These are phyloP conservation scores for Marchantia polymorpha DNA, from an alignment of 225 moss, liverwort and hornwort species.

Conservation along the genomic window DNA sequence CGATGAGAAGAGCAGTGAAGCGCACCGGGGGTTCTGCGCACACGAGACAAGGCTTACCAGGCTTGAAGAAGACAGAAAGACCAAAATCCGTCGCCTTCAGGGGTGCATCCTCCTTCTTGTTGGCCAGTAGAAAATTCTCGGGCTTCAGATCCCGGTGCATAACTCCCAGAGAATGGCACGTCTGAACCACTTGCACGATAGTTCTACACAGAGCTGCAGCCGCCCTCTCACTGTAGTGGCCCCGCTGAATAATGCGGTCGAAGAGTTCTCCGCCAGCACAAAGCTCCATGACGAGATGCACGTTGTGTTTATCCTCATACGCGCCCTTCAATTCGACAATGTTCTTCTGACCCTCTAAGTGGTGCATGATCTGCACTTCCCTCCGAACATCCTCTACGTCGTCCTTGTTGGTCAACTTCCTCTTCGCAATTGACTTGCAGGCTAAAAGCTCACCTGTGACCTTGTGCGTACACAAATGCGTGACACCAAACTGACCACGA, in stretches of 20 bases:
- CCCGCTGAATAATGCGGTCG: constrained; percentile 55
- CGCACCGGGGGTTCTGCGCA: neutral
- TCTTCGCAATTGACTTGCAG: constrained; percentile 56
- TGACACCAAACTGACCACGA: constrained; percentile 58
- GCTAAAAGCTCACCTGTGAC: constrained; percentile 43
- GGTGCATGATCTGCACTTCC: constrained; percentile 67
- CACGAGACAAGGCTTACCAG: constrained; percentile 24
- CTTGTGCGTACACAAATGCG: constrained; percentile 49
- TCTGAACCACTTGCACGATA: constrained; percentile 55
- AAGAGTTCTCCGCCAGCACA: constrained; percentile 61
- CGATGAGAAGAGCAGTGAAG: neutral
- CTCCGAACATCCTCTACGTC: constrained; percentile 57
- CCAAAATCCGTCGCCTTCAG: constrained; percentile 62
- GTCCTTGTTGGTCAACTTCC: constrained; percentile 50
- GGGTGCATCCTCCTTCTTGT: constrained; percentile 56
- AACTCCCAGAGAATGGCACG: constrained; percentile 54
- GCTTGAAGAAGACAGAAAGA: constrained; percentile 56
- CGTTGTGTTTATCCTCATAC: constrained; percentile 53
- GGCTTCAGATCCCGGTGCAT: constrained; percentile 64
- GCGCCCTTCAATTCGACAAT: constrained; percentile 56
- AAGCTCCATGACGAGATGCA: constrained; percentile 59
- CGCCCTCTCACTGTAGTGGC: constrained; percentile 58
- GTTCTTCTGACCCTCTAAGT: constrained; percentile 49
- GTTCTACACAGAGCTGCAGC: constrained; percentile 50
- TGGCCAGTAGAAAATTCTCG: constrained; percentile 54